Evolutionary conservation across 2,329 filamentous ascomycete species (phyloP), one percentile per base, ranked within the genome.

Genomic region (Nemania diffusa): DNA sequence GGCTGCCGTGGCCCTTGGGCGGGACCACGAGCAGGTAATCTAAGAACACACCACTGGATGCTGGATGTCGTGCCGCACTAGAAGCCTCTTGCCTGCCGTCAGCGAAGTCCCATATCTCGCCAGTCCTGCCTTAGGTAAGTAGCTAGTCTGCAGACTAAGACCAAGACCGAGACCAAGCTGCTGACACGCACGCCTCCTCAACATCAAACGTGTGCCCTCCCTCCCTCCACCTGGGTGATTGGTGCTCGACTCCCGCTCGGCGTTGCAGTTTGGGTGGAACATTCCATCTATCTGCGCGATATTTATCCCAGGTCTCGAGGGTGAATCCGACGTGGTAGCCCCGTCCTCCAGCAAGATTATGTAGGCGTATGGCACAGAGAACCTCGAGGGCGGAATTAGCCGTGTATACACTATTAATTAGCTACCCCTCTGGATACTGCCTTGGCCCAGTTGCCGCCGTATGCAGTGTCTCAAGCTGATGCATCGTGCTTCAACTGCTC

Each of bases 211-310:
- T 52, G 22, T 37, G 40, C 20, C 48, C 37, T 64, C 20, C 6
- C 44, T 13, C 27, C 42, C 46, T 48, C 20, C 37, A 44, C 1
- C 17, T 24, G 8, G n/a, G 51, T 63, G 58, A 65, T 68, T 65
- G 66, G 66, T 52, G 32, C 44, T 46, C n/a, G 29, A 48, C 40
- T 65, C 27, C 57, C 65, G 52, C 37, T 24, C 57, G 11, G 46
- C 17, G 65, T 68, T 40, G 55, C 58, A 65, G 32, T 63, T 62
- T 32, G 34, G 11, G 62, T 66, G 58, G 62, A n/a, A 11, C 44
- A 62, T 64, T 40, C 37, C 20, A n/a, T 34, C 53, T 32, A 58
- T 48, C 57, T 55, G 65, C 29, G 52, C 27, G 17, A 34, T 61
- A 61, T 64, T 65, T 55, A 65, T 64, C 62, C 65, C 53, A 44